phyloP scores from a whole-genome alignment of 2,329 filamentous ascomycete genomes.

The Trichoderma sp. region DNA sequence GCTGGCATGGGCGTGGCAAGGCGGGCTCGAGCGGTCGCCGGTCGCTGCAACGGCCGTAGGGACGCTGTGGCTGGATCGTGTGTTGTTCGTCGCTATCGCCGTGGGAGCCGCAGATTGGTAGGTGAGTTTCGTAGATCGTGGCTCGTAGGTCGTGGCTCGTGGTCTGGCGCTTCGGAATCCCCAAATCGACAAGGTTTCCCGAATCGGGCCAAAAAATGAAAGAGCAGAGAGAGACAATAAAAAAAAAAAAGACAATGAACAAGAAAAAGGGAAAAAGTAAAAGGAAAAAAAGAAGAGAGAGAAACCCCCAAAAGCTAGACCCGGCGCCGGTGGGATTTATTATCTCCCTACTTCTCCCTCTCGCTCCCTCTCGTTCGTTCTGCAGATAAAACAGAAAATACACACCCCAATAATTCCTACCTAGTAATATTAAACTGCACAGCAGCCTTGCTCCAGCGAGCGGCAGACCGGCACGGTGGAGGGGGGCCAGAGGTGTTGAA shows the following conservation, averaged over 20 bases:
- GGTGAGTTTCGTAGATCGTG: background rate
- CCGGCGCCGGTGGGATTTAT: constrained; percentile 4
- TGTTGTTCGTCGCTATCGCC: background rate
- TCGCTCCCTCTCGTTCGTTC: background rate
- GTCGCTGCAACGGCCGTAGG: constrained; percentile 10
- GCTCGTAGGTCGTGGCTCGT: background rate
- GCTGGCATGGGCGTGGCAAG: constrained; percentile 24
- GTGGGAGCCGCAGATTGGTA: background rate
- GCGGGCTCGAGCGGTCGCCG: constrained; percentile 2
- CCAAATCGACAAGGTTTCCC: background rate
- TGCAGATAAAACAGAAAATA: background rate
- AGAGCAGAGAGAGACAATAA: background rate
- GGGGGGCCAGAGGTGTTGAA: constrained; percentile 6
- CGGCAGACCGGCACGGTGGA: constrained; percentile 16
- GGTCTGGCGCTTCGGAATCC: background rate
- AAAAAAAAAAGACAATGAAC: background rate
- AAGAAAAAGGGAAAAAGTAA: background rate
- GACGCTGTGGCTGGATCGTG: background rate
- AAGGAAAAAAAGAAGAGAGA: background rate
- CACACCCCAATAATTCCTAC: background rate
- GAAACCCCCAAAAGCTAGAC: background rate
- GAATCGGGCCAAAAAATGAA: background rate
- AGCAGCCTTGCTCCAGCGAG: constrained; percentile 12
- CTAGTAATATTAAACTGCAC: constrained; percentile 3
- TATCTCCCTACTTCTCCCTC: background rate